These are phyloP conservation scores for Globisporangium abappressorium DNA, from an alignment of 352 stramenopile species.

Conservation along the genomic window DNA sequence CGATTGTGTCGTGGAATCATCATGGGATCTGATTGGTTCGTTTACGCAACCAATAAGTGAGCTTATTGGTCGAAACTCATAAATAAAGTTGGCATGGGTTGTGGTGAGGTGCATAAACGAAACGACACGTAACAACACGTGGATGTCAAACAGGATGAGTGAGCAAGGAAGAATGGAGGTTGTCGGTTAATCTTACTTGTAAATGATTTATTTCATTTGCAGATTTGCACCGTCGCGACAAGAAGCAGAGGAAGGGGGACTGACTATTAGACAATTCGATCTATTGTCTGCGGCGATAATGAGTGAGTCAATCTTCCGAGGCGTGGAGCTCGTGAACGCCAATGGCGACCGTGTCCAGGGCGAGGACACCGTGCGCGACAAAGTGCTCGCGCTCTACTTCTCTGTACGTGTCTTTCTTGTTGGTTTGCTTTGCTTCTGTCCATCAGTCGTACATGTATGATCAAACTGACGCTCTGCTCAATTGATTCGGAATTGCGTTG, in stretches of 20 bases:
- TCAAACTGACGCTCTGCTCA: background rate
- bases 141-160: background rate
- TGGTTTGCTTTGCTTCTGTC: background rate
- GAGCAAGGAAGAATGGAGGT: background rate
- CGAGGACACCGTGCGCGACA: constrained; percentile 42
- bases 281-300: constrained; percentile 17
- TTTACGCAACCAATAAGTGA: background rate
- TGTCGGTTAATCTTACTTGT: no score
- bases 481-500: background rate
- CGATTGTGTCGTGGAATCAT: background rate
- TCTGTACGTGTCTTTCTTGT: constrained; percentile 28
- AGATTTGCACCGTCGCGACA: background rate
- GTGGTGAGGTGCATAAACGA: background rate
- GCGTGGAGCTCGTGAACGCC: constrained; percentile 53
- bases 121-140: background rate
- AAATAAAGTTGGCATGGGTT: background rate
- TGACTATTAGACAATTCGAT: background rate
- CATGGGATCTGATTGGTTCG: background rate
- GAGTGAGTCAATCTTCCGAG: constrained; percentile 41
- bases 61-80: constrained; percentile 1
- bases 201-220: background rate
- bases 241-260: background rate
- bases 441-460: background rate
- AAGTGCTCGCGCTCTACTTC: constrained; percentile 74
- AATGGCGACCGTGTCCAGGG: constrained; percentile 40